Evolutionary conservation across 768 basidiomycete species (phyloP).

Genomic region (Leccinum pellstonianum): DNA sequence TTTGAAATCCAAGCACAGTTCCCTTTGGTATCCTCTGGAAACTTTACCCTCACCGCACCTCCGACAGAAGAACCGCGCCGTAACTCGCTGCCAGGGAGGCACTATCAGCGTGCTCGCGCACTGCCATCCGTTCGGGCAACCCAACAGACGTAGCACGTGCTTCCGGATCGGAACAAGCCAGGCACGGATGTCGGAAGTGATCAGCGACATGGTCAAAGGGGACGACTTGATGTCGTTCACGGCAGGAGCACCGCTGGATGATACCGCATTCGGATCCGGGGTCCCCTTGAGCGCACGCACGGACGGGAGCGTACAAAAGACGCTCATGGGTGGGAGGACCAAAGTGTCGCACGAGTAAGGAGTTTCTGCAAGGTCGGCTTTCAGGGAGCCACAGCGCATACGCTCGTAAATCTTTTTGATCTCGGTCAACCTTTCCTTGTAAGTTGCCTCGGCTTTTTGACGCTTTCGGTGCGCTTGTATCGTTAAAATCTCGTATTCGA

Average conservation of each 20-base stretch:
- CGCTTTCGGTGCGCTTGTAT: slow-evolving; percentile 27
- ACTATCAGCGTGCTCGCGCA: slow-evolving; percentile 43
- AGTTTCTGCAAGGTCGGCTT: neutral
- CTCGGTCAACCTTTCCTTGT: slow-evolving; percentile 30
- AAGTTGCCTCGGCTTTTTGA: slow-evolving; percentile 28
- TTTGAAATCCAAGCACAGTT: slow-evolving; percentile 53
- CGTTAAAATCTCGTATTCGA: slow-evolving; percentile 33
- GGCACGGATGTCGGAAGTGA: slow-evolving; percentile 42
- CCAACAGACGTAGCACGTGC: slow-evolving; percentile 46
- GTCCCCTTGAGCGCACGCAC: slow-evolving; percentile 36
- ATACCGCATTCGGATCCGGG: slow-evolving; percentile 15
- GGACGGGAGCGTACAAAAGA: slow-evolving; percentile 51
- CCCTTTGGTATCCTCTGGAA: slow-evolving; percentile 33
- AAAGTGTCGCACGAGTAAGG: neutral
- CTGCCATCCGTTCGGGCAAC: slow-evolving; percentile 49
- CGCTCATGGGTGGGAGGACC: slow-evolving; percentile 44
- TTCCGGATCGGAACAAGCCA: slow-evolving; percentile 50
- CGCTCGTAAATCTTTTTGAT: slow-evolving; percentile 45
- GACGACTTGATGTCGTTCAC: slow-evolving; percentile 24
- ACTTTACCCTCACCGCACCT: slow-evolving; percentile 42
- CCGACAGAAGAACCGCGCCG: slow-evolving; percentile 58
- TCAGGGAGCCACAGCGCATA: slow-evolving; percentile 36
- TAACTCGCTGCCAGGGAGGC: slow-evolving; percentile 57
- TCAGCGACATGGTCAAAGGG: slow-evolving; percentile 35
- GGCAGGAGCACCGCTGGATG: neutral